A percentile compares a stretch with the other conserved stretches of the same genome.
Conservation (phyloP, 2,329 filamentous ascomycete species). For the Verticillium isaacii region DNA sequence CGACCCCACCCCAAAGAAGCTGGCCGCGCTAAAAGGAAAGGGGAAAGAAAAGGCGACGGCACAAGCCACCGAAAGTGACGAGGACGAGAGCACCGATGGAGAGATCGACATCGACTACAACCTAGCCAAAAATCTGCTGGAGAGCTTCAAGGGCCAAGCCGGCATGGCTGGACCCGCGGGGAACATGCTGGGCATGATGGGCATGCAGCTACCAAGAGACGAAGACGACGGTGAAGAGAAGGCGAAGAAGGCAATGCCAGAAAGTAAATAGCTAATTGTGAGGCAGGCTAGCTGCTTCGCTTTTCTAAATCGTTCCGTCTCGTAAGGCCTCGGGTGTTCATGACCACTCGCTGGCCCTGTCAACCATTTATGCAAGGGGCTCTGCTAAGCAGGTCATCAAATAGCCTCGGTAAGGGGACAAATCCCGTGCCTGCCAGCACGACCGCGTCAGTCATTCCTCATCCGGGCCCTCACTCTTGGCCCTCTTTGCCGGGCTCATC, state of each 20-base stretch:
- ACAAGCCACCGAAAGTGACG: constrained; percentile 20
- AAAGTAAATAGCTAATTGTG: not conserved
- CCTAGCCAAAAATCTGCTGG: constrained; percentile 82
- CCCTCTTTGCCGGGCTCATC: constrained; percentile 39
- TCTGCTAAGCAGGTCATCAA: not conserved
- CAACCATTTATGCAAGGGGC: not conserved
- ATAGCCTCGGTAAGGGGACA: not conserved
- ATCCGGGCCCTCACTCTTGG: constrained; percentile 20
- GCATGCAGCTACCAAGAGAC: constrained; percentile 74
- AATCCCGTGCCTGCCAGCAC: not conserved
- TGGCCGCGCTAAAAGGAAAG: constrained; percentile 20
- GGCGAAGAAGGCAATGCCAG: constrained; percentile 1
- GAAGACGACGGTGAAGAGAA: constrained; percentile 51
- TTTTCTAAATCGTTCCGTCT: not conserved
- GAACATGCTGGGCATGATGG: constrained; percentile 84
- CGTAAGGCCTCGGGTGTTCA: not conserved
- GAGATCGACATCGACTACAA: constrained; percentile 80
- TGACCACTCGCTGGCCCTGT: not conserved
- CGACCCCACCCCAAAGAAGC: constrained; percentile 30
- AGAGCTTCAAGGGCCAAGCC: constrained; percentile 87
- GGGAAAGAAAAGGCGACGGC: constrained; percentile 3
- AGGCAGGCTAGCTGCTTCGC: not conserved
- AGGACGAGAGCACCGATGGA: constrained; percentile 47
- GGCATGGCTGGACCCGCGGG: constrained; percentile 82
- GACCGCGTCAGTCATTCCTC: not conserved